phyloP scores from a whole-genome alignment of 73 alveolate genomes.

The Tetrahymena elliotti region DNA sequence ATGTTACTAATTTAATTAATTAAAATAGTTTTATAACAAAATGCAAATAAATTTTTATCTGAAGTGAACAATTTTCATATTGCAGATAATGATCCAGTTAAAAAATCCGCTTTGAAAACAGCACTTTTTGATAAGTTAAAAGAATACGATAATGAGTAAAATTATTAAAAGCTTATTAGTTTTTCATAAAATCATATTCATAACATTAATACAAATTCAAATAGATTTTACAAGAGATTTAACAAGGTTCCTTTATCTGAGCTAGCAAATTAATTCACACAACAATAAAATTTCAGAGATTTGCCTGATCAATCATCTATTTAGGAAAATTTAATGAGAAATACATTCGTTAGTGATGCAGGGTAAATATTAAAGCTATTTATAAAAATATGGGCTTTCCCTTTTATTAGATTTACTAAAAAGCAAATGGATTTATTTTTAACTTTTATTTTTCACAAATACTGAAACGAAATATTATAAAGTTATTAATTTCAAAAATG shows the following conservation, averaged over 20 bases:
- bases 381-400: too few relatives aligned
- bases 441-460: too few relatives aligned
- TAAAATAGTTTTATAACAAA: background rate
- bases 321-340: background rate
- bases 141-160: background rate
- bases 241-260: background rate
- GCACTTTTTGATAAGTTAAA: background rate
- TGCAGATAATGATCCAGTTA: background rate
- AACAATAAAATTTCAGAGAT: background rate
- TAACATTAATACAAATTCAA: too few relatives aligned
- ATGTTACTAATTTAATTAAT: background rate
- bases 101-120: background rate
- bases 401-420: too few relatives aligned
- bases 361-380: background rate
- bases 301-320: background rate
- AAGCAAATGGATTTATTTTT: too few relatives aligned
- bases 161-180: background rate
- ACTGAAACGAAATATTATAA: too few relatives aligned
- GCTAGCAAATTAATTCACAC: background rate
- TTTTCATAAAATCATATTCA: too few relatives aligned
- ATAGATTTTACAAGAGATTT: background rate
- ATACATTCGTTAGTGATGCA: background rate
- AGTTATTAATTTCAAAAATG: too few relatives aligned
- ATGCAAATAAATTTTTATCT: background rate
- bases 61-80: background rate